These are phyloP conservation scores for Colletotrichum tabaci DNA, from an alignment of 2,329 filamentous ascomycete species.

Conservation along the genomic window DNA sequence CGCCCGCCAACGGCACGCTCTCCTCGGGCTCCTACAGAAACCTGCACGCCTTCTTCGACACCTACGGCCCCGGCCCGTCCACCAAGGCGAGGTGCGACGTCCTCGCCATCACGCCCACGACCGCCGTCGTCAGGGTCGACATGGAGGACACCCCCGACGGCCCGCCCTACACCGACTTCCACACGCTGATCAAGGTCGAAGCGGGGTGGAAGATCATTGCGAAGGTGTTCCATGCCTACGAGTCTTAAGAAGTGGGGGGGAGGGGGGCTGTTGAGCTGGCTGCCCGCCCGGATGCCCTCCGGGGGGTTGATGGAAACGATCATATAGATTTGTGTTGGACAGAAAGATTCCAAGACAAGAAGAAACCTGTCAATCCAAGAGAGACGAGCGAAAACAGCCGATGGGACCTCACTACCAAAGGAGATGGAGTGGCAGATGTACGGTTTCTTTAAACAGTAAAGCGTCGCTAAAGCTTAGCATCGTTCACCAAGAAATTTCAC, in stretches of 20 bases:
- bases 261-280: too few relatives aligned
- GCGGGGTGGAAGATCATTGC: conserved; percentile 39
- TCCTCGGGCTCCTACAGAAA: background rate
- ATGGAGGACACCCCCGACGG: conserved; percentile 39
- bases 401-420: too few relatives aligned
- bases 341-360: too few relatives aligned
- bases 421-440: too few relatives aligned
- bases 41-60: background rate
- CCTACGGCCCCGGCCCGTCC: background rate
- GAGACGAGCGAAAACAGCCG: too few relatives aligned
- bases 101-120: conserved; percentile 42
- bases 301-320: too few relatives aligned
- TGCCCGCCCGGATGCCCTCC: too few relatives aligned
- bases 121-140: conserved; percentile 41
- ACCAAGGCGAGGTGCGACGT: conserved; percentile 40
- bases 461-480: too few relatives aligned
- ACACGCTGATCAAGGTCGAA: conserved; percentile 42
- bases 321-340: too few relatives aligned
- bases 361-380: too few relatives aligned
- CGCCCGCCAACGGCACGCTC: background rate
- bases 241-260: background rate
- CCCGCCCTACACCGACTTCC: conserved; percentile 38
- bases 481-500: too few relatives aligned
- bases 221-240: conserved; percentile 44
- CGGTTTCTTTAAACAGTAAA: too few relatives aligned